phyloP scores from a whole-genome alignment of 2,329 filamentous ascomycete species.

The Gremmenia infestans region DNA sequence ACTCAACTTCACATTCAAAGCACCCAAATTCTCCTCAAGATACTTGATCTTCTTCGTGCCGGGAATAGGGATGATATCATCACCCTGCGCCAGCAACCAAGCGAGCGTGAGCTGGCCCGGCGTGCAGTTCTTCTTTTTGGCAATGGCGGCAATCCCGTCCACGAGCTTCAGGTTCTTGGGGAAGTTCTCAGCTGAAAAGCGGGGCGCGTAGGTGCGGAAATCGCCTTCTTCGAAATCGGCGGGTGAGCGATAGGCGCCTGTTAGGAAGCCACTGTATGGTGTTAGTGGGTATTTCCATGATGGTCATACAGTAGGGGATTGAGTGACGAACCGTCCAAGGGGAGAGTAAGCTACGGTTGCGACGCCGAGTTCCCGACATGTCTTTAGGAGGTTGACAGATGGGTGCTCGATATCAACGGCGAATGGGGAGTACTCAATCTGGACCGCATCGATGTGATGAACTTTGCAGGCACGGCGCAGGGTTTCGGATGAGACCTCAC shows the following conservation, averaged over 20 bases:
- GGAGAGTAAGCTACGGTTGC: constrained; percentile 54
- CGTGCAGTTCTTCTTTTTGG: constrained; percentile 49
- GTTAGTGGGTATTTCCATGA: constrained; percentile 33
- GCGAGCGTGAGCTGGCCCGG: constrained; percentile 55
- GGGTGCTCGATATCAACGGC: constrained; percentile 52
- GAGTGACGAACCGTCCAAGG: constrained; percentile 42
- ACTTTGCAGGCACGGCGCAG: constrained; percentile 47
- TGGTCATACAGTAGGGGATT: constrained; percentile 25
- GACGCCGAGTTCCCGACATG: constrained; percentile 52
- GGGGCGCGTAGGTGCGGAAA: constrained; percentile 38
- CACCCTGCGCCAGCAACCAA: constrained; percentile 57
- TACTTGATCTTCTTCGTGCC: constrained; percentile 45
- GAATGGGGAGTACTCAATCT: constrained; percentile 51
- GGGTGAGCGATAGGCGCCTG: background rate
- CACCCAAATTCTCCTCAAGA: constrained; percentile 42
- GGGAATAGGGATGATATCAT: constrained; percentile 56
- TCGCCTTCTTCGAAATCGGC: constrained; percentile 18
- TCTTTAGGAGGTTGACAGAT: constrained; percentile 43
- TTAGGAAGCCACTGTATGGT: constrained; percentile 23
- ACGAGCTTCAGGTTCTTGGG: constrained; percentile 51
- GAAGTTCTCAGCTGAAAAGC: constrained; percentile 49
- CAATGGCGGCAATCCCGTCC: constrained; percentile 44
- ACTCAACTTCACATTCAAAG: constrained; percentile 32
- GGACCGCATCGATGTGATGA: constrained; percentile 44
- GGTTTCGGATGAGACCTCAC: constrained; percentile 43